Conservation (phyloP, 192 early-diverging fungal species). For the Coemansia sp. region DNA sequence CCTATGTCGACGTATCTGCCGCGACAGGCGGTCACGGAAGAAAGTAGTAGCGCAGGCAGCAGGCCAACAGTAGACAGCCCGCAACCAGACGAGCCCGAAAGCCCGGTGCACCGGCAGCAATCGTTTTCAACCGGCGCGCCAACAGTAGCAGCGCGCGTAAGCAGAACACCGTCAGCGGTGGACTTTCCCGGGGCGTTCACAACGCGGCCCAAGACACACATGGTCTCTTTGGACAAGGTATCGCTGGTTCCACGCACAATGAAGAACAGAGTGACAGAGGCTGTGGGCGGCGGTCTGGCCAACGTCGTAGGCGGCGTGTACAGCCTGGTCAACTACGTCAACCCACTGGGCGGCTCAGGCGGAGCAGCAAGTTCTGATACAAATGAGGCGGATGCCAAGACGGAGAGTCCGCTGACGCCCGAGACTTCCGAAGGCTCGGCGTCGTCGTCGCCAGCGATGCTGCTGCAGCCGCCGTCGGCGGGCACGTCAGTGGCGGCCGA, state of each 20-base stretch:
- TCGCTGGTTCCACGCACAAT: constrained; percentile 18
- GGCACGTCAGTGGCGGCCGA: constrained; percentile 52
- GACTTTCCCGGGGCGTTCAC: constrained; percentile 51
- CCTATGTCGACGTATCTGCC: not conserved
- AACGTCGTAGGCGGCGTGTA: constrained; percentile 46
- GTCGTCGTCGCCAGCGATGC: constrained; percentile 10
- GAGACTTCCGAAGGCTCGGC: not conserved
- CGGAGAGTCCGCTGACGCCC: not conserved
- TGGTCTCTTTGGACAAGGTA: constrained; percentile 9
- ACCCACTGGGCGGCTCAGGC: constrained; percentile 22
- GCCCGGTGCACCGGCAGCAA: not conserved
- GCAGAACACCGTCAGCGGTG: constrained; percentile 36
- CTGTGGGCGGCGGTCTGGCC: constrained; percentile 46
- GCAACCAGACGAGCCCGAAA: not conserved
- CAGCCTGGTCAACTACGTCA: constrained; percentile 49
- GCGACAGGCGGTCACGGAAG: not conserved
- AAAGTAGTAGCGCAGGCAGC: not conserved
- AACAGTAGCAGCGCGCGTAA: constrained; percentile 1
- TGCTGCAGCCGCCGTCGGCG: constrained; percentile 39
- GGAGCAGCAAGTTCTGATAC: constrained; percentile 1
- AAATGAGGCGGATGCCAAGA: not conserved
- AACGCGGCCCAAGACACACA: constrained; percentile 21
- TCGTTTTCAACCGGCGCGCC: not conserved
- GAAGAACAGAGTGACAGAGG: constrained; percentile 34
- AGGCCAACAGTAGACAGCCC: not conserved